phyloP scores from a whole-genome alignment of 2,329 filamentous ascomycete genomes.

The Aspergillus pseudotamarii region DNA sequence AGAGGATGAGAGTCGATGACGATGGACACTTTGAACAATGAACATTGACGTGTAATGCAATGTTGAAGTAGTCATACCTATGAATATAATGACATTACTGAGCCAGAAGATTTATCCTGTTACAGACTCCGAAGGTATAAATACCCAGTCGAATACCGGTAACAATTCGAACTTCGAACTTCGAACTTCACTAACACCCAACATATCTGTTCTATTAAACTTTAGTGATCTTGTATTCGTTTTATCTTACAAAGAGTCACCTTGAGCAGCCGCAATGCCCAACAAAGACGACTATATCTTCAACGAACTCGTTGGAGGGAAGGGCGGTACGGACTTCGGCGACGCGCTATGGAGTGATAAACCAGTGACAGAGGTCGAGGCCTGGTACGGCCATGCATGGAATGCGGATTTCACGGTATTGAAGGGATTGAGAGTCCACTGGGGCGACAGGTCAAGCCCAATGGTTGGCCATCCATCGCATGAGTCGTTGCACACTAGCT shows the following conservation, averaged over 20 bases:
- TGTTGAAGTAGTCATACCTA: neutral
- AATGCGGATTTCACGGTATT: neutral
- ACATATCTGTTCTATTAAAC: neutral
- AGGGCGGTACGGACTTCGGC: neutral
- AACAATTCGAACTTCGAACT: neutral
- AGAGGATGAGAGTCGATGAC: neutral
- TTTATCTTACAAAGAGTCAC: neutral
- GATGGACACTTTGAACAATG: neutral
- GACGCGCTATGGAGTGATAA: neutral
- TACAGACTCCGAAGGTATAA: neutral
- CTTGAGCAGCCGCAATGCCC: neutral
- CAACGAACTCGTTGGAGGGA: neutral
- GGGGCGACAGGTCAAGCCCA: neutral
- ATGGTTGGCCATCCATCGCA: neutral
- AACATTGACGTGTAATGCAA: neutral
- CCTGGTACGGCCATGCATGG: neutral
- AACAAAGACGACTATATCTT: neutral
- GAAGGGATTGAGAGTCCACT: neutral
- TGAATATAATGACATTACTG: neutral
- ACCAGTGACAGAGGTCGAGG: neutral
- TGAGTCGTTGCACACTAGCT: neutral
- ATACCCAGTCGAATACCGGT: neutral
- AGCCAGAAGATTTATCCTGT: neutral
- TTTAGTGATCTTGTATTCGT: neutral
- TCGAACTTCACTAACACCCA: neutral